These are phyloP conservation scores for Pythium phragmiticola DNA, from an alignment of 352 stramenopile genomes.

Conservation along the genomic window DNA sequence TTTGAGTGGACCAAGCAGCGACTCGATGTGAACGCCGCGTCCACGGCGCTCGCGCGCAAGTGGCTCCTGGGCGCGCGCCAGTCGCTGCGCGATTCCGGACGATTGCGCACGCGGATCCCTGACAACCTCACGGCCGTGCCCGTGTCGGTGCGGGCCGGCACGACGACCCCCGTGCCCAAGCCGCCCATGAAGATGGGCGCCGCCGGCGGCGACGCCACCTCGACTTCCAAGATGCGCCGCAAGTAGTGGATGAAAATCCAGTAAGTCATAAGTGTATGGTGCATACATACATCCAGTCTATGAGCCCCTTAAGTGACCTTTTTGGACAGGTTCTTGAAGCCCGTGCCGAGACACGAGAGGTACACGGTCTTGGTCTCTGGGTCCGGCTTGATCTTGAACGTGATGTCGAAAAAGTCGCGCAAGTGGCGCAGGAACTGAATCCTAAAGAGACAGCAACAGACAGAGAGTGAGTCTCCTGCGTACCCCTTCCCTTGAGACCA, in stretches of 20 bases:
- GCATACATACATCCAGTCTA: conserved; percentile 5
- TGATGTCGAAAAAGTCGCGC: conserved; percentile 92
- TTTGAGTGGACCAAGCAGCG: conserved; percentile 82
- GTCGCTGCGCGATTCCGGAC: conserved; percentile 50
- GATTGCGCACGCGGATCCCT: conserved; percentile 35
- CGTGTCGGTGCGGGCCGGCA: conserved; percentile 43
- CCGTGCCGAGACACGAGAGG: conserved; percentile 92
- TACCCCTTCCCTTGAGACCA: not conserved
- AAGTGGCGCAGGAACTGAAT: conserved; percentile 90
- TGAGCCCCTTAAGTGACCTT: conserved; percentile 88
- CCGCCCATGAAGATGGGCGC: conserved; percentile 74
- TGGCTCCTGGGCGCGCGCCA: conserved; percentile 75
- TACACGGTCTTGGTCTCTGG: conserved; percentile 89
- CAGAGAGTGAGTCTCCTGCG: not conserved
- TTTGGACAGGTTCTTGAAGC: conserved; percentile 95
- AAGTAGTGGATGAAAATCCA: conserved; percentile 36
- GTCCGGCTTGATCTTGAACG: conserved; percentile 92
- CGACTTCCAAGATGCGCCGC: conserved; percentile 60
- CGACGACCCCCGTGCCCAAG: conserved; percentile 62
- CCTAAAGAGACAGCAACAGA: conserved; percentile 28
- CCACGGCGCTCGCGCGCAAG: conserved; percentile 77
- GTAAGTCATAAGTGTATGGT: not conserved
- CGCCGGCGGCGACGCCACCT: conserved; percentile 52
- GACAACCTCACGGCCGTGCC: conserved; percentile 60
- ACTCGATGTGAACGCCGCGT: conserved; percentile 67